A percentile compares a stretch with the other conserved stretches of the same genome.
phyloP scores from a whole-genome alignment of 805 yeast genomes.

The Suhomyces xylopsoci region DNA sequence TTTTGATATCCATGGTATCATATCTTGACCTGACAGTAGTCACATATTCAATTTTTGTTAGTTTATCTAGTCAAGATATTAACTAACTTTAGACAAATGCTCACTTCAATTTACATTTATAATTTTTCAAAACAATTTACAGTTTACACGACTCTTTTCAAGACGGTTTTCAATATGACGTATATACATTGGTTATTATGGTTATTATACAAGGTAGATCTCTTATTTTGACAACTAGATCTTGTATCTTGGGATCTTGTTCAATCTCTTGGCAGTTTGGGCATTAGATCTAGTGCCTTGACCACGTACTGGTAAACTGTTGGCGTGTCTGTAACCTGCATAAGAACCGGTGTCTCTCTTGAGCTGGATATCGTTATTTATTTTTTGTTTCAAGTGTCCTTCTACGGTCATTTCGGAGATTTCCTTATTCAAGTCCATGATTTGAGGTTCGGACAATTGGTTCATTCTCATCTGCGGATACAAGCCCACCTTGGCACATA shows the following conservation, averaged over 20 bases:
- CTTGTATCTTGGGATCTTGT: conserved; percentile 61
- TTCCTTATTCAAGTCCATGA: conserved; percentile 84
- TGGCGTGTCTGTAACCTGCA: conserved; percentile 85
- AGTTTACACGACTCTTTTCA: no score
- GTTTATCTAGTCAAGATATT: no score
- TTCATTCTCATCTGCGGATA: conserved; percentile 95
- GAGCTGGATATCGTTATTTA: conserved; percentile 72
- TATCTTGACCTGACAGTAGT: no score
- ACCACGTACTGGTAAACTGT: conserved; percentile 67
- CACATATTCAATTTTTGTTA: no score
- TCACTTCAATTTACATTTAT: no score
- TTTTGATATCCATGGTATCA: no score
- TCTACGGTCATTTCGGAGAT: conserved; percentile 80
- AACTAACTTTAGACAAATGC: no score
- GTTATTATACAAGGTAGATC: not conserved
- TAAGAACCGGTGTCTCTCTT: conserved; percentile 82
- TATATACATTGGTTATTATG: not conserved
- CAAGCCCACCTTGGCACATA: conserved; percentile 86
- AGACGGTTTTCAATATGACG: not conserved
- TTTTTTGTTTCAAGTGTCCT: conserved; percentile 68
- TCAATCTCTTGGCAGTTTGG: conserved; percentile 81
- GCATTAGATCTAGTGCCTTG: conserved; percentile 92
- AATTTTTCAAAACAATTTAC: no score
- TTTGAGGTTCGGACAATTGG: conserved; percentile 83
- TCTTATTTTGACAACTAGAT: conserved; percentile 5